Conservation (phyloP, 164 flowering plant genomes). For the Annona cherimola region DNA sequence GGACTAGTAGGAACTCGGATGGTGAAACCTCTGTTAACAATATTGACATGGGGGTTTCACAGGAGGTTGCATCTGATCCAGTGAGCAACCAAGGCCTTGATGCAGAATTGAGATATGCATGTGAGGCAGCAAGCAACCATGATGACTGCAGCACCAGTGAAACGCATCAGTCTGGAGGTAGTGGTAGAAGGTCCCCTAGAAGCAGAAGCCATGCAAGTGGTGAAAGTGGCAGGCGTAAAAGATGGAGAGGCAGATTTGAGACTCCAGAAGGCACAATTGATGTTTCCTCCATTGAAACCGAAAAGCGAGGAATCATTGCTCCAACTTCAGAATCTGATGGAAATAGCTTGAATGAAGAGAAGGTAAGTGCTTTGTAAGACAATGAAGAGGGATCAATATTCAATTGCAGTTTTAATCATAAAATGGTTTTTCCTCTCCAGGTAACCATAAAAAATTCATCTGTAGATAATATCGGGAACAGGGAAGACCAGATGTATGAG, state of each 20-base stretch:
- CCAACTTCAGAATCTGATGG: slow-evolving; percentile 4
- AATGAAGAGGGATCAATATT: neutral
- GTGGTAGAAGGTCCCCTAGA: slow-evolving; percentile 32
- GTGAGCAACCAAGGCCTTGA: slow-evolving; percentile 33
- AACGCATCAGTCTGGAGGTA: slow-evolving; percentile 27
- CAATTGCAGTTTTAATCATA: neutral
- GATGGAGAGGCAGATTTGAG: slow-evolving; percentile 91
- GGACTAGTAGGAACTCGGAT: slow-evolving; percentile 40
- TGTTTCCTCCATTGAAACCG: slow-evolving; percentile 21
- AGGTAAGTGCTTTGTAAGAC: slow-evolving; percentile 20
- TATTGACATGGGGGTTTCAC: slow-evolving; percentile 25
- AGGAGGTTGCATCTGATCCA: slow-evolving; percentile 34
- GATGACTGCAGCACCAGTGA: slow-evolving; percentile 91
- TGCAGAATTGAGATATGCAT: slow-evolving; percentile 48
- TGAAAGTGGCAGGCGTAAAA: slow-evolving; percentile 69
- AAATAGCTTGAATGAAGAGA: slow-evolving; percentile 22
- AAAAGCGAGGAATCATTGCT: slow-evolving; percentile 27
- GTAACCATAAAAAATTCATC: slow-evolving; percentile 21
- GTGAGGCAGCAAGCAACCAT: slow-evolving; percentile 33
- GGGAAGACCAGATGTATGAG: slow-evolving; percentile 55
- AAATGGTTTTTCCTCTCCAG: slow-evolving; percentile 27
- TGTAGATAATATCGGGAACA: slow-evolving; percentile 12
- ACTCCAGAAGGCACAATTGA: slow-evolving; percentile 23
- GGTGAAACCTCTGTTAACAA: slow-evolving; percentile 40
- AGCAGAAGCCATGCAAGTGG: slow-evolving; percentile 45